Evolutionary conservation across 75 land plant species (phyloP), one percentile per base, ranked within the genome.

Genomic region (Pseudotsuga menziesii): DNA sequence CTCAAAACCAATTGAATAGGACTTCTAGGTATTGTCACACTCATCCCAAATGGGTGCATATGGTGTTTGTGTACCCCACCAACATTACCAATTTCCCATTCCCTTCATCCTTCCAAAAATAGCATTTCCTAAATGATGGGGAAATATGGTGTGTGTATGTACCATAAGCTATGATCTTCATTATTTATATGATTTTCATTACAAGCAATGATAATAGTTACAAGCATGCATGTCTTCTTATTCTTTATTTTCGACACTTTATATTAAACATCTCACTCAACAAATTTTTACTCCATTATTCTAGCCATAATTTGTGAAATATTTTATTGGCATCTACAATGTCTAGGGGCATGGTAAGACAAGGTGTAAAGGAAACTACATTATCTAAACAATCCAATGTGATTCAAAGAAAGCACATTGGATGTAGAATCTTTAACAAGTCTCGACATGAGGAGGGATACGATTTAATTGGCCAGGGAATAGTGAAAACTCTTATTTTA

Each of bases 1-100:
- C 36, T 35, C 36, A 35, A 35, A 59, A 55, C 79, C 56, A 88
- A 86, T 12, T 84, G 74, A 26, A 82, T 83, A 73, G 91, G 89
- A 11, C 58, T 91, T 29, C 80, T 86, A 61, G 88, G 84, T 20
- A 76, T 97, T 55, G 77, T 89, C 25, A 88, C 81, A 66, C 93
- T 98, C 3, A 78, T 89, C 7, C 78, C 90, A 9, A 92, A 86
- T 77, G 89, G 92, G 0, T 97, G 99, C 77, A 70, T 59, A 94
- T 97, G 99, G 94, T 95, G 15, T 97, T 94, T 85, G 94, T 97
- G 98, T 97, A 94, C 77, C 99, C 99, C 3, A 94, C 98, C 0
- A 94, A 97, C 60, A n/a, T n/a, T n/a, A n/a, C n/a, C n/a, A n/a
- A 87, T 97, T 19, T 94, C 99, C 0, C 76, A 93, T 22, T 75